Base-by-base conservation (phyloP, 176 grass and related monocot species). In the Chloris gayana region DNA sequence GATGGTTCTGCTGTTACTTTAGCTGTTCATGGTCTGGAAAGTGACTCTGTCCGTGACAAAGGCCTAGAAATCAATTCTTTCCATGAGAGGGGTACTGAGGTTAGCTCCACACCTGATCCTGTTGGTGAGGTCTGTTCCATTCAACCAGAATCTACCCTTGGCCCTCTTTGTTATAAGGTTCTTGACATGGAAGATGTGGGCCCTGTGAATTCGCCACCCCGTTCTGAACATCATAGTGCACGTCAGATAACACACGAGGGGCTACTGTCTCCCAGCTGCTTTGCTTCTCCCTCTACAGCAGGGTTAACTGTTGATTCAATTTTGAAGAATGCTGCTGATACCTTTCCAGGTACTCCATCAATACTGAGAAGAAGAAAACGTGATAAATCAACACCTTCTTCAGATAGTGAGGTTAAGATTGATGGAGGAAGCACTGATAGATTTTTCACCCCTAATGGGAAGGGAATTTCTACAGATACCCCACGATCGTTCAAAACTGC, bases 351-450 rank as follows among this genome's bases (percentile, higher is more conserved):
- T 51, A 91, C 91, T 60, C 93, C 97, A 54, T 99, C 97, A n/a
- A 96, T 99, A 86, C 67, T 96, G 74, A 90, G 88, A 72, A 95
- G 84, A 81, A 91, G 90, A 79, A 95, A 87, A 81, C 90, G 93
- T 47, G 86, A 93, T 59, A 83, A 80, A 79, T 67, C 67, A 65
- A 87, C 82, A 72, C 76, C 67, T 73, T 50, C 82, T 85, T 82
- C 82, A 79, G 76, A 67, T 59, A 87, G 68, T 27, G 87, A 80
- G 24, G 45, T 83, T 19, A 90, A 84, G 54, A 67, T 49, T n/a
- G 65, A 80, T 80, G 79, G 79, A 74, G 7, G 42, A 57, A 91
- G 41, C 42, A 76, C 70, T 64, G 86, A 87, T 70, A 83, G 69
- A 26, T 87, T 65, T 82, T 86, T 56, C 68, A 88, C 92, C 69